Percentiles rank a stretch among this genome's conserved stretches.
These are phyloP conservation scores for Lactarius indigo DNA, from an alignment of 768 basidiomycete species.

Conservation along the genomic window DNA sequence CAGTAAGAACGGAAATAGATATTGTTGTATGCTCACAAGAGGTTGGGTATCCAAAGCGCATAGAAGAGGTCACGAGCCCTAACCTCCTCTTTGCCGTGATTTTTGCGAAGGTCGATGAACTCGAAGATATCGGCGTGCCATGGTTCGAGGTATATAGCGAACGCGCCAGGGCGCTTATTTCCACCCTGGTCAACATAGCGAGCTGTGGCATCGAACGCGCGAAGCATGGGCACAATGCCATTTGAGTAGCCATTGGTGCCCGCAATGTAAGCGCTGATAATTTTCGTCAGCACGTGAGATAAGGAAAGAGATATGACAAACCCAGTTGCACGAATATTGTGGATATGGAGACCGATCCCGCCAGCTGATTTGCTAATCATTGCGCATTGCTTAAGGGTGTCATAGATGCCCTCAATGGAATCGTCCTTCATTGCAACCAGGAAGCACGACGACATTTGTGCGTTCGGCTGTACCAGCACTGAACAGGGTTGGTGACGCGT, in stretches of 20 bases:
- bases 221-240: slow-evolving; percentile 98
- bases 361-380: slow-evolving; percentile 99
- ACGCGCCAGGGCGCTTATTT: slow-evolving; percentile 98
- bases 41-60: slow-evolving; percentile 95
- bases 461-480: slow-evolving; percentile 94
- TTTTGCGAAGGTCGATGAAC: slow-evolving; percentile 96
- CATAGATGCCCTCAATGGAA: slow-evolving; percentile 98
- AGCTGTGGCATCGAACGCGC: slow-evolving; percentile 95
- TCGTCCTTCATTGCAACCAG: slow-evolving; percentile 98
- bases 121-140: slow-evolving; percentile 99
- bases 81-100: slow-evolving; percentile 97
- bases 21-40: slow-evolving; percentile 61
- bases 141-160: slow-evolving; percentile 97
- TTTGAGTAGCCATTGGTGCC: slow-evolving; percentile 99
- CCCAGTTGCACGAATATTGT: slow-evolving; percentile 96
- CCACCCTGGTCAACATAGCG: slow-evolving; percentile 99
- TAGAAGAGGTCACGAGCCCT: slow-evolving; percentile 97
- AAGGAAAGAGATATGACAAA: slow-evolving; percentile 34
- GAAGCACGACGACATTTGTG: slow-evolving; percentile 97
- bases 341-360: slow-evolving; percentile 94
- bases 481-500: slow-evolving; percentile 96
- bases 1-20: background rate
- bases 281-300: slow-evolving; percentile 1
- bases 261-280: slow-evolving; percentile 86
- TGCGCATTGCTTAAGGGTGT: slow-evolving; percentile 95